Percentiles rank a stretch among this genome's conserved stretches.
These are phyloP conservation scores for Lactuca saligna DNA, from an alignment of 129 eudicot species.

Conservation along the genomic window DNA sequence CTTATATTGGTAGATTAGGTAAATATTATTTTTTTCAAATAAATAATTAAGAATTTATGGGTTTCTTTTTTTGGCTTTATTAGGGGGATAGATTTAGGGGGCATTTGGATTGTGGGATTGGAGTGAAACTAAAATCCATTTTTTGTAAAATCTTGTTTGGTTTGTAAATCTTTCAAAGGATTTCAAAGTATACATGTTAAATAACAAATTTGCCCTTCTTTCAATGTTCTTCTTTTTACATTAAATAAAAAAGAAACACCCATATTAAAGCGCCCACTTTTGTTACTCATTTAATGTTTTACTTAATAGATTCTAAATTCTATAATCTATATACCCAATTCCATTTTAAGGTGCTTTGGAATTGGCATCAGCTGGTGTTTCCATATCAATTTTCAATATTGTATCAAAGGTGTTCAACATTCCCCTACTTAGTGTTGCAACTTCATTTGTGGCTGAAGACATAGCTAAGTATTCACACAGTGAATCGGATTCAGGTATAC, in stretches of 20 bases:
- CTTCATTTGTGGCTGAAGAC: constrained; percentile 84
- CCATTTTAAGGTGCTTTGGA: constrained; percentile 54
- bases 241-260: too few relatives aligned
- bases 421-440: constrained; percentile 73
- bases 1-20: constrained; percentile 70
- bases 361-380: constrained; percentile 76
- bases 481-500: constrained; percentile 45
- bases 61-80: not conserved
- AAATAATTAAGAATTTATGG: too few relatives aligned
- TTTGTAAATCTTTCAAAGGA: too few relatives aligned
- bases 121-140: too few relatives aligned
- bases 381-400: constrained; percentile 70
- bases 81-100: not conserved
- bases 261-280: not conserved
- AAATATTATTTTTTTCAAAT: not conserved
- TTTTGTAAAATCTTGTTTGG: too few relatives aligned
- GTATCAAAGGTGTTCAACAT: constrained; percentile 75
- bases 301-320: constrained; percentile 16
- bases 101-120: too few relatives aligned
- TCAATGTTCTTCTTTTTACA: too few relatives aligned
- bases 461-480: constrained; percentile 41
- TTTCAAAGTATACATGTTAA: too few relatives aligned
- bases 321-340: constrained; percentile 9
- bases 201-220: too few relatives aligned
- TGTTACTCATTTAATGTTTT: not conserved